These are phyloP conservation scores for Solanum pimpinellifolium DNA, from an alignment of 257 asterid genomes.

Conservation along the genomic window DNA sequence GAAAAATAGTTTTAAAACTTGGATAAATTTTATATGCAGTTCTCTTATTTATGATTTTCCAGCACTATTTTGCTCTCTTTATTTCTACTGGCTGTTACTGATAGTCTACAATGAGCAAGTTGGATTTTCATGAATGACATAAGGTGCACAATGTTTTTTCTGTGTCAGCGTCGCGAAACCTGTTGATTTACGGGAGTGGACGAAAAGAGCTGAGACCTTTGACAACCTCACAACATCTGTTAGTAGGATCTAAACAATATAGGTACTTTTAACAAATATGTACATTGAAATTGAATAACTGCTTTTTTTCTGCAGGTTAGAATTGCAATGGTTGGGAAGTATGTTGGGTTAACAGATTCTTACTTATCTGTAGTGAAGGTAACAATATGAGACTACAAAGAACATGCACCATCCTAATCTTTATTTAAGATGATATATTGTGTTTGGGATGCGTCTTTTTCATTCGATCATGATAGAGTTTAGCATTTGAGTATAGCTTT, in stretches of 20 bases:
- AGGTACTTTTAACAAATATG: not conserved
- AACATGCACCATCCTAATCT: not conserved
- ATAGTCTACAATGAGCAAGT: not conserved
- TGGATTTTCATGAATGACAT: not conserved
- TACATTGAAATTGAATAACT: not conserved
- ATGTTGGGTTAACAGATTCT: conserved; percentile 89
- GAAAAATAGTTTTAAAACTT: not conserved
- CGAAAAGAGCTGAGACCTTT: conserved; percentile 70
- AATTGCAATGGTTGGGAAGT: conserved; percentile 97
- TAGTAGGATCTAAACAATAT: conserved; percentile 16
- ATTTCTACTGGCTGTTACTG: not conserved
- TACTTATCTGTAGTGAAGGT: conserved; percentile 97
- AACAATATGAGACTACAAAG: not conserved
- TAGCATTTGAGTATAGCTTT: not conserved
- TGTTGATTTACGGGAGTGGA: conserved; percentile 85
- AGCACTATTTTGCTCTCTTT: not conserved
- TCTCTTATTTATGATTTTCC: not conserved
- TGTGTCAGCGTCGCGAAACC: conserved; percentile 55
- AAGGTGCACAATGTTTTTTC: not conserved
- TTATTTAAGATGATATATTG: not conserved
- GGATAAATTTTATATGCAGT: not conserved
- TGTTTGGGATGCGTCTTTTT: not conserved
- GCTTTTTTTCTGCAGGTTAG: conserved; percentile 48
- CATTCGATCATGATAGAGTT: not conserved
- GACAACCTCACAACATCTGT: conserved; percentile 78